Evolutionary conservation across 352 stramenopile genomes (phyloP).

Genomic region (Phytophthora aleatoria): DNA sequence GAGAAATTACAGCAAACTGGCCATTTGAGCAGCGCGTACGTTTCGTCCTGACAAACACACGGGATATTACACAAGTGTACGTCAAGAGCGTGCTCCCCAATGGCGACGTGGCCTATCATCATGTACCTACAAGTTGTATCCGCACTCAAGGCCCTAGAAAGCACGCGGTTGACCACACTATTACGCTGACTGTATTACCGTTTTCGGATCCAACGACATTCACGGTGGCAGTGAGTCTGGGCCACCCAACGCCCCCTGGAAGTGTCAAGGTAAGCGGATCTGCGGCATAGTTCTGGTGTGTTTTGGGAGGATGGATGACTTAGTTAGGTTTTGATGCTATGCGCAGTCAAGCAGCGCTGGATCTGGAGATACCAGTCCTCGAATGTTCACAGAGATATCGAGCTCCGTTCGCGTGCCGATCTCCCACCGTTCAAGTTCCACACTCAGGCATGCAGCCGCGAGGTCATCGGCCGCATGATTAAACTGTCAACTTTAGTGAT

Average conservation of each 20-base stretch:
- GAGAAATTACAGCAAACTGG: constrained; percentile 59
- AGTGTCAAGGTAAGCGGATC: constrained; percentile 30
- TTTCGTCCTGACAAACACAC: constrained; percentile 32
- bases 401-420: constrained; percentile 33
- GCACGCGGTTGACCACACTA: constrained; percentile 37
- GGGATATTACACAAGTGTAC: constrained; percentile 43
- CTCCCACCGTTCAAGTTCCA: constrained; percentile 53
- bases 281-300: not conserved
- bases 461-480: constrained; percentile 13
- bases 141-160: constrained; percentile 15
- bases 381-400: constrained; percentile 48
- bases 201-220: constrained; percentile 67
- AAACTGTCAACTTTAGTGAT: constrained; percentile 41
- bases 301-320: constrained; percentile 10
- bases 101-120: constrained; percentile 42
- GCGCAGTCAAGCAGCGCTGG: constrained; percentile 2
- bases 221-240: constrained; percentile 42
- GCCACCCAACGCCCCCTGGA: constrained; percentile 36
- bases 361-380: constrained; percentile 11
- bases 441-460: constrained; percentile 24
- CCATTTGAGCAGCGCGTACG: constrained; percentile 45
- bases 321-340: constrained; percentile 8
- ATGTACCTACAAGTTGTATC: constrained; percentile 37
- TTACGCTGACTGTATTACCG: constrained; percentile 45
- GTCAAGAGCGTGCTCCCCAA: constrained; percentile 55